phyloP scores from a whole-genome alignment of 305 asterid genomes.

The Stenogyne calaminthoides region DNA sequence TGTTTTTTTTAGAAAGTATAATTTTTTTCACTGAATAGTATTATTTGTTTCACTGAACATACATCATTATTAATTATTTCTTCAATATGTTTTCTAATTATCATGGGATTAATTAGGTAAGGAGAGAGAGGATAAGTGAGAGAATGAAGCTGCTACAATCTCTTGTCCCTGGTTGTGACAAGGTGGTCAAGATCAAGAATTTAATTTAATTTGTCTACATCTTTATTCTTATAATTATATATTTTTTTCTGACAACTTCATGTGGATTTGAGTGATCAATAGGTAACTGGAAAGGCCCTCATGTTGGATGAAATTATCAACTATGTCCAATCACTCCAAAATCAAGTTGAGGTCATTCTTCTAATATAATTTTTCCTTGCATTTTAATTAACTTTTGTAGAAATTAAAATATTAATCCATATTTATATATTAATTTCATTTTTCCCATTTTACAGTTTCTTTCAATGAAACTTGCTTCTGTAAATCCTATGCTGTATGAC shows the following conservation, averaged over 20 bases:
- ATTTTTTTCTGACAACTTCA: conserved; percentile 43
- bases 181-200: conserved; percentile 45
- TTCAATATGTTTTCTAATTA: background rate
- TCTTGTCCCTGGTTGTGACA: conserved; percentile 87
- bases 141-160: conserved; percentile 76
- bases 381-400: background rate
- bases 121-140: conserved; percentile 86
- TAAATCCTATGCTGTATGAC: conserved; percentile 66
- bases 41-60: too few relatives aligned
- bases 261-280: conserved; percentile 44
- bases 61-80: too few relatives aligned
- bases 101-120: conserved; percentile 41
- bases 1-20: too few relatives aligned
- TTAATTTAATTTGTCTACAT: background rate
- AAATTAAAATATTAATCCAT: background rate
- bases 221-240: background rate
- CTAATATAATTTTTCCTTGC: background rate
- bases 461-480: conserved; percentile 85
- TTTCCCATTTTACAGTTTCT: conserved; percentile 53
- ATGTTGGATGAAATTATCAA: conserved; percentile 84
- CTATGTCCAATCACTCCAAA: conserved; percentile 78
- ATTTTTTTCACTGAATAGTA: too few relatives aligned
- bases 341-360: conserved; percentile 75
- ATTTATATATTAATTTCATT: background rate
- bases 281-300: conserved; percentile 96